phyloP scores from a whole-genome alignment of 768 basidiomycete species.

The Cyathus striatus region DNA sequence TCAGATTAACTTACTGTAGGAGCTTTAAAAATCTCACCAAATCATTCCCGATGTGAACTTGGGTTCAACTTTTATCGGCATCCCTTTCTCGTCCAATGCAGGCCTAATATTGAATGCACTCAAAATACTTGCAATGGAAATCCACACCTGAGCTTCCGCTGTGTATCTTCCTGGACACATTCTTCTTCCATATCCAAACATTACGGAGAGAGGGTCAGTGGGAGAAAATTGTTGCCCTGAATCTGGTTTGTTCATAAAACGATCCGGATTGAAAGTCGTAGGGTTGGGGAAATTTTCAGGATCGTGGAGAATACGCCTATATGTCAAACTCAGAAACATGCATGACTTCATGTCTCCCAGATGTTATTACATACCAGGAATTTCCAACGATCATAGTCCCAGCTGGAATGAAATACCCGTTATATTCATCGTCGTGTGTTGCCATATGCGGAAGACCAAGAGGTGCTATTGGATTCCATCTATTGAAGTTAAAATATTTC shows the following conservation, averaged over 20 bases:
- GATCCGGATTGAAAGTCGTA: conserved; percentile 41
- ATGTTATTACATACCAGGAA: conserved; percentile 24
- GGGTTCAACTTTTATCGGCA: conserved; percentile 20
- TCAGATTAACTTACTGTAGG: background rate
- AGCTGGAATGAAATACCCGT: conserved; percentile 37
- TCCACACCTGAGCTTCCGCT: conserved; percentile 40
- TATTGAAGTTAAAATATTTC: conserved; percentile 6
- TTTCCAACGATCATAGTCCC: conserved; percentile 39
- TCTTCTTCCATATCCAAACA: conserved; percentile 40
- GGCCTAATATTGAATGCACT: conserved; percentile 33
- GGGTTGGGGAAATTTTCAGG: conserved; percentile 41
- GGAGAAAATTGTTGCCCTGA: conserved; percentile 23
- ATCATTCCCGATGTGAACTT: conserved; percentile 39
- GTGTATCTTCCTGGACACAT: conserved; percentile 45
- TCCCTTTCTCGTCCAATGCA: conserved; percentile 29
- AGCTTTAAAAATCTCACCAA: conserved; percentile 21
- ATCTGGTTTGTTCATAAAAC: conserved; percentile 31
- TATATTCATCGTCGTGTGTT: conserved; percentile 36
- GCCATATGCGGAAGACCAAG: conserved; percentile 31
- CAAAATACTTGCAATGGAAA: conserved; percentile 39
- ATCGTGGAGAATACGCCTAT: conserved; percentile 49
- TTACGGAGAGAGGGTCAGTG: conserved; percentile 25
- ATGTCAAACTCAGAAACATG: no score
- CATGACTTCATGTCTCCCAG: no score
- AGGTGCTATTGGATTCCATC: conserved; percentile 26